phyloP scores from a whole-genome alignment of 2,329 filamentous ascomycete species.

The Alternaria ventricosa region DNA sequence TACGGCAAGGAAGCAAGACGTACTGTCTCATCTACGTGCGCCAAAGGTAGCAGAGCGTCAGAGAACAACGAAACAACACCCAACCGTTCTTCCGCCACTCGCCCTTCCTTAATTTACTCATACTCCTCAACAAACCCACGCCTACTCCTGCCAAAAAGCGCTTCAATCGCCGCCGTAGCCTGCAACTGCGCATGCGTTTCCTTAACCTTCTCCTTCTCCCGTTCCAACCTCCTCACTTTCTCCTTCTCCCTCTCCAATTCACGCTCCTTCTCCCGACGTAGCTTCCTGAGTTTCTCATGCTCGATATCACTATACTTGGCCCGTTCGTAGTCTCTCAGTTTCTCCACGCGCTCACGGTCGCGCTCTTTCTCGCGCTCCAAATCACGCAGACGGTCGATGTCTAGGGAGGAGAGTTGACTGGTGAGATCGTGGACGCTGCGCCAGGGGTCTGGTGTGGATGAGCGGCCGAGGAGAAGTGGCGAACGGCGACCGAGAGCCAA shows the following conservation, averaged over 20 bases:
- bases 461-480: neutral
- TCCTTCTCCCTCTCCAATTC: conserved; percentile 7
- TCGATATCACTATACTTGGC: neutral
- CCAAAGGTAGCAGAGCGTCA: too few species aligned
- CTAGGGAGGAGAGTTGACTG: neutral
- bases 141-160: neutral
- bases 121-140: neutral
- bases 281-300: neutral
- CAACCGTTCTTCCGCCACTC: neutral
- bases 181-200: conserved; percentile 3
- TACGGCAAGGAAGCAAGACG: too few species aligned
- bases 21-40: too few species aligned
- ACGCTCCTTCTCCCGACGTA: neutral
- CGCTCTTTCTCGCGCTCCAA: neutral
- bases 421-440: neutral
- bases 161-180: conserved; percentile 1
- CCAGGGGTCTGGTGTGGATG: neutral
- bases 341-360: neutral
- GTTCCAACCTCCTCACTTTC: neutral
- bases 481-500: neutral
- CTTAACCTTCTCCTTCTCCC: neutral
- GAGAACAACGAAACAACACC: too few species aligned
- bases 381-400: neutral
- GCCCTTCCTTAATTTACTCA: neutral
- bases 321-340: neutral